Base-by-base conservation (phyloP, 2,329 filamentous ascomycete genomes). In the Botrytis tulipae region DNA sequence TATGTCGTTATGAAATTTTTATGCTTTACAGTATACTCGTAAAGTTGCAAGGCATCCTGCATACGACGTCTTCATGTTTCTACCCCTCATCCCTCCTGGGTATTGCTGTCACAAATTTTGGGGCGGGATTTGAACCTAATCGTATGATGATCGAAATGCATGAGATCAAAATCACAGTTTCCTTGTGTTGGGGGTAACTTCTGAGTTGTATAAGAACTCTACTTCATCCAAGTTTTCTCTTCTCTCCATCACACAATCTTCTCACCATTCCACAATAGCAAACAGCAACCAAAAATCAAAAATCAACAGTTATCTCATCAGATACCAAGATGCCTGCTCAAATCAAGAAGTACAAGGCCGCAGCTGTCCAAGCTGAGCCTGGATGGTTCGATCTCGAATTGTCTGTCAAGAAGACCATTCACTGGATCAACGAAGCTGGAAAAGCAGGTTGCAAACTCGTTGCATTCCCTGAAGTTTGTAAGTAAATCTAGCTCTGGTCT, bases 341-440 rank as follows among this genome's bases (percentile, higher is more conserved):
- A 32, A 73, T 73, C 63, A 73, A 73, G 42, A 73, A 73, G 48
- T 73, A 73, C 60, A 70, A 71, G 44, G 70, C 87, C 8, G 86
- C 84, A 46, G 86, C 86, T 16, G 84, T 87, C 1, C 88, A 91
- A 78, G 85, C 86, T 12, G 89, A 90, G 79, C 87, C 88, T 0
- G 84, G 83, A 1, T 91, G 88, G 88, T 82, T 91, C 9, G 86
- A 91, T 77, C 84, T 91, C 4, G 82, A 85, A 20, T 85, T 79
- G 0, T 83, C 84, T 2, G 86, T 91, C 1, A 79, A 83, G 1
- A 91, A 91, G 79, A 90, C 89, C 4, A 86, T 87, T 76, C 77
- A 80, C 0, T 82, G 90, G 73, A 90, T 91, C 75, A 80, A 83
- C 51, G 85, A 88, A 75, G 89, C 89, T 0, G 86, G 85, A 1